Evolutionary conservation across 2,329 filamentous ascomycete species (phyloP).

Genomic region (Fusarium sp.): DNA sequence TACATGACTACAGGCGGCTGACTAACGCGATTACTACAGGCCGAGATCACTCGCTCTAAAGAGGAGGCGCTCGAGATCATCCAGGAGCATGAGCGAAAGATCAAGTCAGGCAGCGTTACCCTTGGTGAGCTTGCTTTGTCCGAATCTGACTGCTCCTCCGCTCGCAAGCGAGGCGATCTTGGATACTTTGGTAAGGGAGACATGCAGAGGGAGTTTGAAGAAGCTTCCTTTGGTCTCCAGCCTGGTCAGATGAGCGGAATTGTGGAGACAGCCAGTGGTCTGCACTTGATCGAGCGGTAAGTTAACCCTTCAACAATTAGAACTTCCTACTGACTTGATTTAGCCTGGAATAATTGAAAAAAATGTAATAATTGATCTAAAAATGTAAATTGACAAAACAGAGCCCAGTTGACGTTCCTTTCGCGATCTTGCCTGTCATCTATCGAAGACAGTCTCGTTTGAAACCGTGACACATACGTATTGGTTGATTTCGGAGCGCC

Average conservation of each 20-base stretch:
- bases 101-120: constrained; percentile 75
- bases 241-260: constrained; percentile 88
- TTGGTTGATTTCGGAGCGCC: background rate
- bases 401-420: constrained; percentile 20
- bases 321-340: constrained; percentile 3
- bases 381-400: constrained; percentile 39
- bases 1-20: background rate
- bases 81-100: constrained; percentile 78
- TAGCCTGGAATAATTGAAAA: constrained; percentile 36
- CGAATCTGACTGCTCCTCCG: constrained; percentile 96
- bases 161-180: constrained; percentile 92
- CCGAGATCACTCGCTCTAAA: constrained; percentile 87
- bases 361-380: constrained; percentile 33
- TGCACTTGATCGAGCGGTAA: constrained; percentile 96
- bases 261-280: constrained; percentile 91
- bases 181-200: constrained; percentile 95
- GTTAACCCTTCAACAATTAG: constrained; percentile 20
- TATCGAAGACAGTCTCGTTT: background rate
- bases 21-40: constrained; percentile 54
- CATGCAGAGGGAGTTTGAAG: constrained; percentile 99
- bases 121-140: constrained; percentile 87
- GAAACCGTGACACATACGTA: constrained; percentile 17
- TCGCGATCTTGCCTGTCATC: background rate
- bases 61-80: constrained; percentile 88
- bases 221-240: constrained; percentile 91